Base-by-base conservation (phyloP, 345 rosid genomes). In the Citrus australasica region DNA sequence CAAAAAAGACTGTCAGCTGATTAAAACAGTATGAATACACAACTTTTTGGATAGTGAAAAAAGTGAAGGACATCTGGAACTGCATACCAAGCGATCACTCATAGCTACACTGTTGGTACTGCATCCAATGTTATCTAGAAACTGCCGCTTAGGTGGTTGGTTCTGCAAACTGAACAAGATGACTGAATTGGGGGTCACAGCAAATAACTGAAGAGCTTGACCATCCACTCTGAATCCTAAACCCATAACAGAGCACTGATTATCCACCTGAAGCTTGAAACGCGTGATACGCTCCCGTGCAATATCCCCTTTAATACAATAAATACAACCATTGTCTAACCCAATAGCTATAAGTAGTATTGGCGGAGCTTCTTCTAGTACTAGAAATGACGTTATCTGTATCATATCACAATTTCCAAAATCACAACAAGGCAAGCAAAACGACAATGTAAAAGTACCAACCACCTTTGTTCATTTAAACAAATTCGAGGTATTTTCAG, bases 291-390 rank as follows among this genome's bases (percentile, higher is more conserved):
- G 93, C 79, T 95, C 99, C 73, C 98, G 85, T 3, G 97, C 99
- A 76, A 96, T 94, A 69, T 96, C 99, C 51, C 99, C 99, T 86
- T 96, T 94, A 82, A 96, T 92, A 83, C 97, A 91, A 79, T 96
- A 96, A 83, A 94, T 85, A 71, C 87, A 88, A 27, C 98, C 93
- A 78, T 89, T 94, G 77, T 91, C 95, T 81, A 96, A 82, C 6
- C 99, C 99, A 81, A 94, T 89, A 59, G 98, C 98, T 28, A 96
- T 90, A 24, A 96, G 93, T 37, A 96, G 85, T 81, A 96, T 90
- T 0, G 99, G 98, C 1, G 99, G 99, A 81, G 89, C 95, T 86
- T 96, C 99, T 91, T 96, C 98, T 7, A 96, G 83, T 35, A 96
- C 99, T 73, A 96, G 76, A 85, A 96, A 94, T 3, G 99, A 92